Percentiles rank a stretch among this genome's conserved stretches.
Evolutionary conservation across 306 rosid genomes (phyloP).

Genomic region (Castanospermum australe): DNA sequence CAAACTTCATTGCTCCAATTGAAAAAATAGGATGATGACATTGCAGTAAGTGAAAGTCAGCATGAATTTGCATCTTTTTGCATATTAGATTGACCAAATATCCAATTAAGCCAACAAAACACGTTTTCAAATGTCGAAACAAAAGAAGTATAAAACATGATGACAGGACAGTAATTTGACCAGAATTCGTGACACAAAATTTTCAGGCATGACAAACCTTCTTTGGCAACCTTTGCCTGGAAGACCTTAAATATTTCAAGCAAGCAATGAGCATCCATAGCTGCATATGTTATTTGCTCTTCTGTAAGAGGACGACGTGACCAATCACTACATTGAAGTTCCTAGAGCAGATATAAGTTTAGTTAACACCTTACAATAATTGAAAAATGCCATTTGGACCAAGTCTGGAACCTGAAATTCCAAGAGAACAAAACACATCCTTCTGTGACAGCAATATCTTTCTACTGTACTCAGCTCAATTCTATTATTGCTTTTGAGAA

Average conservation of each 20-base stretch:
- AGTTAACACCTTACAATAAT: slow-evolving; percentile 34
- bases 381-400: slow-evolving; percentile 20
- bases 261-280: slow-evolving; percentile 96
- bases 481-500: slow-evolving; percentile 16
- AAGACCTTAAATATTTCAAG: slow-evolving; percentile 74
- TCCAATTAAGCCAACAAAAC: not conserved
- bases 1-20: not conserved
- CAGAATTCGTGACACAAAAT: not conserved
- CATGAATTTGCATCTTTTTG: not conserved
- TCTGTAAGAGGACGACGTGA: slow-evolving; percentile 91
- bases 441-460: not conserved
- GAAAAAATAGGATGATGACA: not conserved
- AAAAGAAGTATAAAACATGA: slow-evolving; percentile 5
- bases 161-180: not conserved
- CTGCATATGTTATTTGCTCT: slow-evolving; percentile 83
- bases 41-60: not conserved
- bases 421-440: slow-evolving; percentile 11
- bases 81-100: slow-evolving; percentile 7
- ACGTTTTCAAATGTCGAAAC: not conserved
- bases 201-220: slow-evolving; percentile 56
- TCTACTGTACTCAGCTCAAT: slow-evolving; percentile 18
- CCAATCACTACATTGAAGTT: slow-evolving; percentile 99
- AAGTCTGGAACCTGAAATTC: slow-evolving; percentile 27
- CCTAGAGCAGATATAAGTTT: slow-evolving; percentile 61
- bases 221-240: slow-evolving; percentile 54